phyloP scores from a whole-genome alignment of 1,139 yeast species.

The Lodderomyces metapsilosis region DNA sequence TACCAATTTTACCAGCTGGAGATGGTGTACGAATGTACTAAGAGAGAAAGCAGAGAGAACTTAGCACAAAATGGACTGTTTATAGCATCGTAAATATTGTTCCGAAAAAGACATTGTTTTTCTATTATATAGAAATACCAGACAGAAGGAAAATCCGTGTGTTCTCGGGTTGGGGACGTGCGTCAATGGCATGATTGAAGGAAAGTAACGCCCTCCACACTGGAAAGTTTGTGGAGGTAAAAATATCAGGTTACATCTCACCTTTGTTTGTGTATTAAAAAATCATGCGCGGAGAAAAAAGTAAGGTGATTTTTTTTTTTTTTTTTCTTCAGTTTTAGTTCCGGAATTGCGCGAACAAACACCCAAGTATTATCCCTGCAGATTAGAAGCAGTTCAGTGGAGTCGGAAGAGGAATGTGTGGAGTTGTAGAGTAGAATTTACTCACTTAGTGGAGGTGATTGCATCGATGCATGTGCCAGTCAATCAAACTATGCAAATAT shows the following conservation, averaged over 20 bases:
- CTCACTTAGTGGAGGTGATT: no score
- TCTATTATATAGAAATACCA: no score
- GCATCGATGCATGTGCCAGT: no score
- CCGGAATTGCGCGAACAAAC: neutral
- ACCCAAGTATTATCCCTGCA: no score
- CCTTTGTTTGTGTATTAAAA: neutral
- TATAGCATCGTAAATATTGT: neutral
- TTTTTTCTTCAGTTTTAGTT: neutral
- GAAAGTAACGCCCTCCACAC: neutral
- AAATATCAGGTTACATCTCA: neutral
- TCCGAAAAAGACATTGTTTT: no score
- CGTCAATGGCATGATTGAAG: neutral
- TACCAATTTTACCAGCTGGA: slow-evolving; percentile 45
- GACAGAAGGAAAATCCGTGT: no score
- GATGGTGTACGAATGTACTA: slow-evolving; percentile 37
- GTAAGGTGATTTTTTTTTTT: slow-evolving; percentile 1
- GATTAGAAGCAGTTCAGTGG: no score
- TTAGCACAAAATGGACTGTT: neutral
- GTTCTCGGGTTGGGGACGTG: neutral
- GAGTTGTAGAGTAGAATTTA: no score
- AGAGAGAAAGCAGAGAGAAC: neutral
- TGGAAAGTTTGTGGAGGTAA: neutral
- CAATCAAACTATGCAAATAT: no score
- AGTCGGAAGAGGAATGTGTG: no score
- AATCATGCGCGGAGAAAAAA: neutral